Percentiles rank a stretch among this genome's conserved stretches.
phyloP scores from a whole-genome alignment of 1,139 yeast genomes.

The Hansenula anomala region DNA sequence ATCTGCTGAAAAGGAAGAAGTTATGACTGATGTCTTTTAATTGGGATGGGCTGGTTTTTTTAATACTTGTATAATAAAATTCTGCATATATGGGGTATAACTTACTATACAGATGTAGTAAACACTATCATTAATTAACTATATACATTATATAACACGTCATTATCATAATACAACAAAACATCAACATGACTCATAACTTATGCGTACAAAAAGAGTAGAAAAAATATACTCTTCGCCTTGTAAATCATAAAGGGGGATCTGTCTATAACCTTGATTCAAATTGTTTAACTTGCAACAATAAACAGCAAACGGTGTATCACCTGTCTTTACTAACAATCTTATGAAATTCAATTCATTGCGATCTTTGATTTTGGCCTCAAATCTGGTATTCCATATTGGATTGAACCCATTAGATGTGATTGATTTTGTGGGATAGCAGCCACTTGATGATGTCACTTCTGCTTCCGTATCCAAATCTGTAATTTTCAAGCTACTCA shows the following conservation, averaged over 20 bases:
- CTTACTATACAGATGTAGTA: no score
- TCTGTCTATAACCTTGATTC: conserved; percentile 74
- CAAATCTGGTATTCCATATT: conserved; percentile 58
- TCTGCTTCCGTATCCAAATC: conserved; percentile 8
- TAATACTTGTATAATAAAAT: no score
- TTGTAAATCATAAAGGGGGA: conserved; percentile 66
- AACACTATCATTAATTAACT: no score
- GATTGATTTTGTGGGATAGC: conserved; percentile 21
- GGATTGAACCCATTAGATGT: conserved; percentile 79
- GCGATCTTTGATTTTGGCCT: conserved; percentile 37
- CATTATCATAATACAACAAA: background rate
- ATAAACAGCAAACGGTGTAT: conserved; percentile 48
- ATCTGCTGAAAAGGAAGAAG: conserved; percentile 17
- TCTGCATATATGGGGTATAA: background rate
- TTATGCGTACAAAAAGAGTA: conserved; percentile 57
- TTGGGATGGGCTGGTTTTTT: no score
- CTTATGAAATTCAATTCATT: conserved; percentile 46
- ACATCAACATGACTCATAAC: conserved; percentile 22
- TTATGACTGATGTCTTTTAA: conserved; percentile 22
- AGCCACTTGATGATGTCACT: conserved; percentile 1
- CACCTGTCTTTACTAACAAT: conserved; percentile 42
- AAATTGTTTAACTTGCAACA: conserved; percentile 53
- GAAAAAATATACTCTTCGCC: conserved; percentile 86
- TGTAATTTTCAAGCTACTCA: conserved; percentile 11
- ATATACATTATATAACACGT: background rate